phyloP scores from a whole-genome alignment of 371 early-diverging fungal genomes.

The Dichotomocladium elegans region DNA sequence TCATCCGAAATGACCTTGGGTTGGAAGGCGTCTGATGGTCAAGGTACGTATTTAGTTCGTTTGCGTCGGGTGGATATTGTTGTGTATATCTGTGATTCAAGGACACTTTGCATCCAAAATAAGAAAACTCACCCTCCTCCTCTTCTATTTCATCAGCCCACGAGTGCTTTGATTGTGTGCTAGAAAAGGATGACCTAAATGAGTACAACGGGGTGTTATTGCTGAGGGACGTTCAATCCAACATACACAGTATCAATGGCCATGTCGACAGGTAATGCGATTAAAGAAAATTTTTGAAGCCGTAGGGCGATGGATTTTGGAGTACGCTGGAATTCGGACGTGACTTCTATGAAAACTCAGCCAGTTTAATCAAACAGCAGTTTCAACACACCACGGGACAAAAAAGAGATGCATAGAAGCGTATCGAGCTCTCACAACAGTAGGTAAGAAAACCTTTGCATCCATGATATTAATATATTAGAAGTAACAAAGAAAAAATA shows the following conservation, averaged over 20 bases:
- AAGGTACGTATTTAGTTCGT: not conserved
- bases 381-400: too few relatives aligned
- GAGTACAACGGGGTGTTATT: not conserved
- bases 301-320: too few relatives aligned
- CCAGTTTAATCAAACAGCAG: too few relatives aligned
- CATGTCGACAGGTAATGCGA: constrained; percentile 6
- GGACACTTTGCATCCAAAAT: not conserved
- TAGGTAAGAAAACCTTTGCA: too few relatives aligned
- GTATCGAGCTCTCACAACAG: too few relatives aligned
- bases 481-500: too few relatives aligned
- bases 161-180: constrained; percentile 34
- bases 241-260: constrained; percentile 28
- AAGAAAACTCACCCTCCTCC: constrained; percentile 44
- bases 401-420: too few relatives aligned
- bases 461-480: too few relatives aligned
- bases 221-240: not conserved
- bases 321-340: too few relatives aligned
- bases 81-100: not conserved
- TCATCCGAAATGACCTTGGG: constrained; percentile 64
- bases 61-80: not conserved
- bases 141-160: constrained; percentile 77
- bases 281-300: not conserved
- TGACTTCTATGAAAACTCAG: too few relatives aligned
- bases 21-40: constrained; percentile 40
- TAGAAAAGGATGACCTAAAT: constrained; percentile 3